Evolutionary conservation across 2,329 filamentous ascomycete species (phyloP), one percentile per base, ranked within the genome.

Genomic region (Stagonosporopsis rhizophila): DNA sequence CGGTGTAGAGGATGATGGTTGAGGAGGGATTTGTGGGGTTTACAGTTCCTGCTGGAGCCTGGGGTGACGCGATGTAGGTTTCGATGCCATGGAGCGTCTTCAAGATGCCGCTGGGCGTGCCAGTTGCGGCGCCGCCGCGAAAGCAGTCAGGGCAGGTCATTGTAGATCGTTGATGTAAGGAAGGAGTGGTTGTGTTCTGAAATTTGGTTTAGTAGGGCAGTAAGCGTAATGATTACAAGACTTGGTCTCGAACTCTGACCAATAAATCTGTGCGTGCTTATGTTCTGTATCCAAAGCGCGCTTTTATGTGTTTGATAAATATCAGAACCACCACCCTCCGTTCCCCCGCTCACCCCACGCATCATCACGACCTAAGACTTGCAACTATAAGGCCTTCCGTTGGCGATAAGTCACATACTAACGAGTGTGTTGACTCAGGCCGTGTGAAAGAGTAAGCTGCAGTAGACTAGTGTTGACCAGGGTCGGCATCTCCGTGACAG

Each of bases 81-180:
- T n/a, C 22, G 14, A 54, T 7, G 44, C 52, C 58, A 50, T 65
- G 50, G 40, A 65, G 42, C 2, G 37, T 49, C 14, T 40, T 2
- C 1, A 44, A 42, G 2, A 25, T 38, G 48, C 64, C 64, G 25
- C 41, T 51, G n/a, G 67, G 67, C 4, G 56, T 52, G 19, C 62
- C 65, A 7, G 49, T 44, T 39, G 58, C 61, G 27, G 35, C 45
- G 22, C 56, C 59, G 47, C 67, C 67, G 20, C 54, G 52, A 45
- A 70, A 70, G 41, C 67, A 70, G 41, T 67, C 65, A 22, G 63
- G 61, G 46, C 67, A 70, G 19, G 66, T 50, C 66, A 70, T 70
- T 15, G 19, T 52, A 28, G 23, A n/a, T 23, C 3, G 34, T 17
- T 8, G 11, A 6, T 37, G 1, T 20, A 15, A n/a, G 17, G 25